Evolutionary conservation across 2,329 filamentous ascomycete genomes (phyloP), one percentile per base, ranked within the genome.

Genomic region (Penicillium hordei): DNA sequence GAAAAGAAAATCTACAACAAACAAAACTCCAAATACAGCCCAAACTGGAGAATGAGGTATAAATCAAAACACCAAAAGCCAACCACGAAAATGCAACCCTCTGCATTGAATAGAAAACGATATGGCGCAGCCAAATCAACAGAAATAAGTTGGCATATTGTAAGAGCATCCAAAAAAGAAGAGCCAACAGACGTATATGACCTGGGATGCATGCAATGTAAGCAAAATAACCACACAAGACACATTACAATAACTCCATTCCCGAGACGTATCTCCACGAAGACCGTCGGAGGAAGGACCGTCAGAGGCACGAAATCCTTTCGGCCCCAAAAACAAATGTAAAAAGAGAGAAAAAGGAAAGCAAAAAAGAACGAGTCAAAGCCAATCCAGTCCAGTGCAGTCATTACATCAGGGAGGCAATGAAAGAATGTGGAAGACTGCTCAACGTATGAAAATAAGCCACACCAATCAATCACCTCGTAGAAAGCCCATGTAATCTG

Each of bases 171-270:
- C 45, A 27, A 46, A 17, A 19, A 50, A 25, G n/a, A 48, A 57
- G 44, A 46, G n/a, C 17, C 39, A 29, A 44, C 33, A 44, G 15
- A 33, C 1, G 10, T 42, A n/a, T 27, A 33, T 25, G 52, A 29
- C 50, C 27, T 33, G 29, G 17, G 23, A 52, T 36, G n/a, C 48
- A 53, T 48, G 52, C 43, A 48, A 49, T 55, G 21, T 17, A 48
- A 23, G 19, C 10, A 19, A 3, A 19, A 17, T 33, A 21, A 8
- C 42, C 31, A 53, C 51, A 52, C 10, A 27, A 19, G 17, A 53
- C 23, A 27, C 19, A 45, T 19, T n/a, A 52, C 19, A 45, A 27
- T n/a, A 52, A 55, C 52, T 40, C 34, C 44, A 55, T 36, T 54
- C 25, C 50, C 31, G 25, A 33, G n/a, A 23, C 29, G 15, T 40